Percentiles rank a stretch among this genome's conserved stretches.
Conservation (phyloP, 1,284 basidiomycete genomes). For the Irpex sp. region DNA sequence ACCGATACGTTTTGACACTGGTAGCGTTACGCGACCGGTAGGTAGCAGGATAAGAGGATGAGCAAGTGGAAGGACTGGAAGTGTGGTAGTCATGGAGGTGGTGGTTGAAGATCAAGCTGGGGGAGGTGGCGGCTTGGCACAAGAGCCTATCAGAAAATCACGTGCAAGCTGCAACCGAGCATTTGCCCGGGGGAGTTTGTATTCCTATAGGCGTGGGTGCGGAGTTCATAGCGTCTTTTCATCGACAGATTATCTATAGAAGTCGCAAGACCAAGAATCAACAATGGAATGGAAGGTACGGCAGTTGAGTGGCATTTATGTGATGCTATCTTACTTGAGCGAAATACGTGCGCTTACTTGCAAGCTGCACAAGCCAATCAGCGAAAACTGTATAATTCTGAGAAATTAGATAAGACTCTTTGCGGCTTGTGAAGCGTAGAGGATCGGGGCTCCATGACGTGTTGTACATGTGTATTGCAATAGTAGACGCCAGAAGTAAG, state of each 20-base stretch:
- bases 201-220: too few relatives aligned
- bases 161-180: neutral
- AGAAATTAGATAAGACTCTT: too few relatives aligned
- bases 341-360: too few relatives aligned
- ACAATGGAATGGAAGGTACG: too few relatives aligned
- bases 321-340: too few relatives aligned
- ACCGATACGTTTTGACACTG: constrained; percentile 52
- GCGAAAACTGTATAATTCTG: too few relatives aligned
- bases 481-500: neutral
- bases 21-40: constrained; percentile 57
- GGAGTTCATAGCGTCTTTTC: too few relatives aligned
- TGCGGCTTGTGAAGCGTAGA: too few relatives aligned
- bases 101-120: neutral
- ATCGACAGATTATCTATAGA: too few relatives aligned
- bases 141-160: neutral
- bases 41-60: constrained; percentile 68
- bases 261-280: too few relatives aligned
- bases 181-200: neutral
- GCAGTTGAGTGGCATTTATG: too few relatives aligned
- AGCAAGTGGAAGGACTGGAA: constrained; percentile 59
- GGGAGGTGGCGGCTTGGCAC: neutral
- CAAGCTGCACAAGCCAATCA: too few relatives aligned
- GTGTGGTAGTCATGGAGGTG: constrained; percentile 38
- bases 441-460: neutral
- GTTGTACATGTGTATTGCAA: neutral